These are phyloP conservation scores for Plasmodium knowlesi DNA, from an alignment of 169 alveolate species.

Conservation along the genomic window DNA sequence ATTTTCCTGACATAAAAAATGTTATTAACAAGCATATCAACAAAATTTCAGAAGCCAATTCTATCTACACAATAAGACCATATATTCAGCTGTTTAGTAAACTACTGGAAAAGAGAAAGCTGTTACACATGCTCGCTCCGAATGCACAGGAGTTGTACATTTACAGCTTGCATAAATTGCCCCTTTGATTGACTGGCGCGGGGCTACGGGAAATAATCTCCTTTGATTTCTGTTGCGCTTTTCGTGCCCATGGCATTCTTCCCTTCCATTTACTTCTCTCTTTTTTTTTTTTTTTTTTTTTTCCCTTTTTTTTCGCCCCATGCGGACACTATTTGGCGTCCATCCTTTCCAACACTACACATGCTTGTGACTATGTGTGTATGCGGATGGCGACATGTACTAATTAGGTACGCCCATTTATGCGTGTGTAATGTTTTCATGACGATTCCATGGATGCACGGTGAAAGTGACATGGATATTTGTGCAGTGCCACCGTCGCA, in stretches of 20 bases:
- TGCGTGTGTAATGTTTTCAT: neutral
- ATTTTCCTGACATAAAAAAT: conserved; percentile 13
- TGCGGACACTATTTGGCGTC: neutral
- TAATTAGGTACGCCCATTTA: neutral
- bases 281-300: neutral
- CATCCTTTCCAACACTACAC: neutral
- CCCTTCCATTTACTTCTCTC: neutral
- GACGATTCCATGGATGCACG: neutral
- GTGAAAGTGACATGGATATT: neutral
- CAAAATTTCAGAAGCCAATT: conserved; percentile 30
- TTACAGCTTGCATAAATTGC: conserved; percentile 13
- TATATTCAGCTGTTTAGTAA: conserved; percentile 28
- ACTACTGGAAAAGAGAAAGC: conserved; percentile 34
- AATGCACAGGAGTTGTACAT: conserved; percentile 34
- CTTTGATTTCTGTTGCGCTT: neutral
- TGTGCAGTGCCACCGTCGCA: neutral
- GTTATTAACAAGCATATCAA: conserved; percentile 26
- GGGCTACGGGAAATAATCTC: neutral
- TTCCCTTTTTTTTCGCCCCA: neutral
- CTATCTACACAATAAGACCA: conserved; percentile 2
- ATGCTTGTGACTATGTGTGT: neutral
- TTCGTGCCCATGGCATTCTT: neutral
- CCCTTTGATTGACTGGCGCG: neutral
- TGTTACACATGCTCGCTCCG: conserved; percentile 38
- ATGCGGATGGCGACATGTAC: neutral